Percentiles rank a stretch among this genome's conserved stretches.
These are phyloP conservation scores for Neofusicoccum sp. DNA, from an alignment of 2,329 filamentous ascomycete genomes.

Conservation along the genomic window DNA sequence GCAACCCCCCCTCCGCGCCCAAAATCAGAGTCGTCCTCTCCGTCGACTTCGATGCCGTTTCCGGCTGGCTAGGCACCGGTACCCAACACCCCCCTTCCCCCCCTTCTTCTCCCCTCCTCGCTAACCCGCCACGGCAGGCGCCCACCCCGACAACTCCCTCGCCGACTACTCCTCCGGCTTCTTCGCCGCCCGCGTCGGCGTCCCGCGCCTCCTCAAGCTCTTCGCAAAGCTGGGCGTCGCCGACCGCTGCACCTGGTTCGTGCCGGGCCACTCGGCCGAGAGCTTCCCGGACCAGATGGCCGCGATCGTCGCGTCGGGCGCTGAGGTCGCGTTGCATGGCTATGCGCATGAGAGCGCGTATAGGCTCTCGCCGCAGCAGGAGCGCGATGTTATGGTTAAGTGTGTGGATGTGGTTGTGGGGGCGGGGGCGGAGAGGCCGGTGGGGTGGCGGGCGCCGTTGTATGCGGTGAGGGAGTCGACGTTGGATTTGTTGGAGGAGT, in stretches of 20 bases:
- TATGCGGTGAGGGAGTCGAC: slow-evolving; percentile 53
- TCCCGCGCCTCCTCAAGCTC: slow-evolving; percentile 54
- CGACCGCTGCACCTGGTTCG: slow-evolving; percentile 58
- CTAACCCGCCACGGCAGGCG: slow-evolving; percentile 31
- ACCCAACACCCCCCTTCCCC: neutral
- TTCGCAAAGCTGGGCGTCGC: slow-evolving; percentile 53
- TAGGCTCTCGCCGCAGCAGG: slow-evolving; percentile 49
- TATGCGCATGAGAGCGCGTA: slow-evolving; percentile 49
- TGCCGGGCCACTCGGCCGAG: slow-evolving; percentile 59
- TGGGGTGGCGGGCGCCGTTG: slow-evolving; percentile 52
- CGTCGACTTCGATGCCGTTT: slow-evolving; percentile 59
- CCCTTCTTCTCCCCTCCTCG: neutral
- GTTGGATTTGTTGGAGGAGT: slow-evolving; percentile 47
- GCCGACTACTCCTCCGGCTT: slow-evolving; percentile 57
- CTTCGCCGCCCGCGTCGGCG: slow-evolving; percentile 57
- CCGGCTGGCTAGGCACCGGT: slow-evolving; percentile 57
- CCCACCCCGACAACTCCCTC: slow-evolving; percentile 52
- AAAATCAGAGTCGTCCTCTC: slow-evolving; percentile 43
- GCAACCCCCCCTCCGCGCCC: slow-evolving; percentile 6
- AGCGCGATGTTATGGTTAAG: slow-evolving; percentile 49
- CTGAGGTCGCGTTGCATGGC: slow-evolving; percentile 53
- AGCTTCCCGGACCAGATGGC: slow-evolving; percentile 54
- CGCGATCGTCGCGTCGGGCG: slow-evolving; percentile 52
- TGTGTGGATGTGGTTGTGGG: slow-evolving; percentile 47
- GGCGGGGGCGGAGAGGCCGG: slow-evolving; percentile 46